Evolutionary conservation across 306 rosid genomes (phyloP).

Genomic region (Gynostemma pentaphyllum): DNA sequence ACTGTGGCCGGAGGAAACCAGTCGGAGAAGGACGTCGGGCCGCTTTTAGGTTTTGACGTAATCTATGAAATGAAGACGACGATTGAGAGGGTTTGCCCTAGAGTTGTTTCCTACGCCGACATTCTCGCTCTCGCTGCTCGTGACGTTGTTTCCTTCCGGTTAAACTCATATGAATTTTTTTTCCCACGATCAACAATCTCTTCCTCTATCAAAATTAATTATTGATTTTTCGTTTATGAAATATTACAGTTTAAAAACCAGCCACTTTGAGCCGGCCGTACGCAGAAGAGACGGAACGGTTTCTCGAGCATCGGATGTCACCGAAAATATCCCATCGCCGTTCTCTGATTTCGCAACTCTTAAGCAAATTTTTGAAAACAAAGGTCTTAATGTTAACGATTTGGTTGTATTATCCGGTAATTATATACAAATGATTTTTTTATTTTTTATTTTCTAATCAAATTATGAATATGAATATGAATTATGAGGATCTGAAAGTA

Average conservation of each 20-base stretch:
- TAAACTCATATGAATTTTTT: not conserved
- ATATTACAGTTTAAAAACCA: slow-evolving; percentile 17
- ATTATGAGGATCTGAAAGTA: too few relatives aligned
- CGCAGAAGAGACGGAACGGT: slow-evolving; percentile 33
- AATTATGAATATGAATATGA: too few relatives aligned
- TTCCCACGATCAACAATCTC: not conserved
- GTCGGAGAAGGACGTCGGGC: too few relatives aligned
- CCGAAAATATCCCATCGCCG: slow-evolving; percentile 18
- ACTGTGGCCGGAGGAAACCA: too few relatives aligned
- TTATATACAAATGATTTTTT: too few relatives aligned
- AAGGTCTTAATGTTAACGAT: slow-evolving; percentile 11
- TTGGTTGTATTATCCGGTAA: slow-evolving; percentile 27
- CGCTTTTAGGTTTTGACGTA: slow-evolving; percentile 20
- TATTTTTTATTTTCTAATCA: too few relatives aligned
- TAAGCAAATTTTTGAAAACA: not conserved
- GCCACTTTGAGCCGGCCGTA: slow-evolving; percentile 13
- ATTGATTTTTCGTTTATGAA: not conserved
- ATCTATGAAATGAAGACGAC: slow-evolving; percentile 30
- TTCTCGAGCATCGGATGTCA: slow-evolving; percentile 15
- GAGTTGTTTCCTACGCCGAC: too few relatives aligned
- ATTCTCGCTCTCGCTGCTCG: too few relatives aligned
- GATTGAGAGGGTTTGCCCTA: too few relatives aligned
- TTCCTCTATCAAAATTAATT: not conserved
- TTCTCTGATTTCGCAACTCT: slow-evolving; percentile 20
- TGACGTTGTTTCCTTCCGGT: slow-evolving; percentile 23